Base-by-base conservation (phyloP, 2,329 filamentous ascomycete genomes). In the Trichoderma breve region DNA sequence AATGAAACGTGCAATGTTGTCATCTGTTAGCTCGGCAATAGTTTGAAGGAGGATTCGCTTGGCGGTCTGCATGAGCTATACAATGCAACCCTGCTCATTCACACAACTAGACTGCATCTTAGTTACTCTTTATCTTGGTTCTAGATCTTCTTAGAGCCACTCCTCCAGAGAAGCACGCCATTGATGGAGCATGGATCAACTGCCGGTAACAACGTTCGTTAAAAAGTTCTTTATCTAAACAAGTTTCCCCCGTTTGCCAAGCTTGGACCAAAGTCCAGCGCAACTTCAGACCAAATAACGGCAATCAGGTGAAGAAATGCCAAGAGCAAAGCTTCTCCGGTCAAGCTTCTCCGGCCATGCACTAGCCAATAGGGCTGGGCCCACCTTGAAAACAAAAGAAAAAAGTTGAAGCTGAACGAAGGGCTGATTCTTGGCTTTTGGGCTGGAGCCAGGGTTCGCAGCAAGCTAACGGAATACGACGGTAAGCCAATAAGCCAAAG, bases 41-140 rank as follows among this genome's bases (percentile, higher is more conserved):
- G 64, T 43, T 58, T 28, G 26, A 39, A 36, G 21, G 5, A 55
- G 30, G 47, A 39, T 55, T 66, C n/a, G n/a, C 63, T 51, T 36
- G 30, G 47, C 63, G 51, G 21, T 55, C 30, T 55, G 21, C 30
- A 32, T 32, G 51, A 55, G 47, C 43, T 24, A 55, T 66, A 47
- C 32, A 66, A 32, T 66, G 47, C 32, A 66, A 36, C 30, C 28
- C n/a, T 36, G 63, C n/a, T 66, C 63, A 47, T 66, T 55, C 60
- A 36, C 8, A 11, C 43, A 21, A 21, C 43, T 51, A 51, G n/a
- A 21, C 43, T 43, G 43, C 43, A 51, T 51, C n/a, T 21, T 21
- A 21, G 43, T 51, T 21, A 4, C 43, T 51, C 43, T 51, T 18
- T 21, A 21, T 51, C 43, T n/a, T 51, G 43, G 43, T 51, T 51